These are phyloP conservation scores for Kwoniella shandongensis DNA, from an alignment of 768 basidiomycete genomes.

Conservation along the genomic window DNA sequence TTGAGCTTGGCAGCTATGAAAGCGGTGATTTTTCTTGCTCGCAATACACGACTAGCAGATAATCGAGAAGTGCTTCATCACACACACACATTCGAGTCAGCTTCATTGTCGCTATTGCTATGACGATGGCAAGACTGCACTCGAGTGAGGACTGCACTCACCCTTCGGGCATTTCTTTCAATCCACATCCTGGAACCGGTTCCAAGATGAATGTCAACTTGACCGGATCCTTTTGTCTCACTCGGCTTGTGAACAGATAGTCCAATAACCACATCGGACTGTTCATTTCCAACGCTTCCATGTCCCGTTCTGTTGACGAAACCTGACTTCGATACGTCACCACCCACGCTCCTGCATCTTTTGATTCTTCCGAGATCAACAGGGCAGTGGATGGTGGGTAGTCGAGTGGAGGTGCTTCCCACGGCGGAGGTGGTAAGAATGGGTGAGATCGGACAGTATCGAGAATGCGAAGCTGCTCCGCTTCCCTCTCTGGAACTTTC, in stretches of 20 bases:
- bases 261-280: constrained; percentile 89
- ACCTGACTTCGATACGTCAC: constrained; percentile 75
- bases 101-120: too few relatives aligned
- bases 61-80: constrained; percentile 74
- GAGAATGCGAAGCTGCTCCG: constrained; percentile 51
- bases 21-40: constrained; percentile 75
- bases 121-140: not conserved
- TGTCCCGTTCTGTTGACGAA: constrained; percentile 61
- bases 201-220: constrained; percentile 90
- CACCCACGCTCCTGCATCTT: constrained; percentile 63
- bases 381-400: constrained; percentile 66
- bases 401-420: constrained; percentile 68
- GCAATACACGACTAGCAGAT: constrained; percentile 79
- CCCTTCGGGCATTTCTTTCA: constrained; percentile 84
- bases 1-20: constrained; percentile 75
- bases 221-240: constrained; percentile 56
- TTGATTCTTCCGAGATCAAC: constrained; percentile 74
- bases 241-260: constrained; percentile 71
- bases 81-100: constrained; percentile 5
- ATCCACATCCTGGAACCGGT: constrained; percentile 63
- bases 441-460: constrained; percentile 53
- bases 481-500: constrained; percentile 44
- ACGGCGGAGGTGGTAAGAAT: constrained; percentile 64
- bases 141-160: constrained; percentile 58
- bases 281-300: constrained; percentile 65